A percentile compares a stretch with the other conserved stretches of the same genome.
Evolutionary conservation across 305 asterid species (phyloP).

Genomic region (Rubia peregrina): DNA sequence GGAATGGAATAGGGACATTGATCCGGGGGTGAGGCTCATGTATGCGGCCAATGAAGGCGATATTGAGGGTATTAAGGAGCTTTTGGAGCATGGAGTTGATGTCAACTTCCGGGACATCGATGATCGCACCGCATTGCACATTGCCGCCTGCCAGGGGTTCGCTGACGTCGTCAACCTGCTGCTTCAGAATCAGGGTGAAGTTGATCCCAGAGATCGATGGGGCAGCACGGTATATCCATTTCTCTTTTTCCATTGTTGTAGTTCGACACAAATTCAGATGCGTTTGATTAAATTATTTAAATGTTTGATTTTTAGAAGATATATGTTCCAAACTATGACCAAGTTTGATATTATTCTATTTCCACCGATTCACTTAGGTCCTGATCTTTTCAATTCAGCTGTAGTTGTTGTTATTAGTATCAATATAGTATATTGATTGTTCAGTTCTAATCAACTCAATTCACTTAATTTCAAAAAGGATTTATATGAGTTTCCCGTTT

Average conservation of each 20-base stretch:
- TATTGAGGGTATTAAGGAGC: conserved; percentile 73
- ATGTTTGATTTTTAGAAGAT: not conserved
- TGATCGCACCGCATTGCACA: conserved; percentile 79
- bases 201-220: conserved; percentile 77
- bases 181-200: conserved; percentile 55
- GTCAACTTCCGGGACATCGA: conserved; percentile 81
- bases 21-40: conserved; percentile 79
- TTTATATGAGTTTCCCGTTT: no score
- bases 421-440: not conserved
- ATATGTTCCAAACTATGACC: no score
- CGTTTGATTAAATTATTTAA: no score
- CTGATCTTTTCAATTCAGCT: not conserved
- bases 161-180: conserved; percentile 52
- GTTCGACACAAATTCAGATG: not conserved
- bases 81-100: conserved; percentile 52
- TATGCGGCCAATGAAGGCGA: conserved; percentile 76
- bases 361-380: not conserved
- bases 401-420: not conserved
- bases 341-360: no score
- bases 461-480: not conserved
- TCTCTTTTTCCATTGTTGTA: not conserved
- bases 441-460: not conserved
- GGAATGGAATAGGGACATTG: conserved; percentile 37
- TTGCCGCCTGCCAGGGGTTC: conserved; percentile 90
- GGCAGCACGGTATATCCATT: conserved; percentile 76